Percentiles rank a stretch among this genome's conserved stretches.
Conservation (phyloP, 805 yeast genomes). For the Ogataea ganodermae region DNA sequence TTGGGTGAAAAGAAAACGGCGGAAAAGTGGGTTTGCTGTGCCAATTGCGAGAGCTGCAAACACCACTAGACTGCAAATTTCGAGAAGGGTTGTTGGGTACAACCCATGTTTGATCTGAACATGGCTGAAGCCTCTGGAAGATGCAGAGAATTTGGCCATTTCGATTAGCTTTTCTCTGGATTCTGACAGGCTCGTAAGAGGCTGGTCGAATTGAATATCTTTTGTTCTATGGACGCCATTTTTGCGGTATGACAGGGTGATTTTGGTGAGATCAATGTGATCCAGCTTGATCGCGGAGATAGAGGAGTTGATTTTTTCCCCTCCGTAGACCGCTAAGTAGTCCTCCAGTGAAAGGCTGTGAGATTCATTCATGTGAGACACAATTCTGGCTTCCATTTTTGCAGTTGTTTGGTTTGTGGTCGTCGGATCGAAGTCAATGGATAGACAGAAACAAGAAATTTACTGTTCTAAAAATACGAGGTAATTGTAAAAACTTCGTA, state of each 20-base stretch:
- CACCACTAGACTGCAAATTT: constrained; percentile 23
- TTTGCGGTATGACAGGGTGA: constrained; percentile 45
- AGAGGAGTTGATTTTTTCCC: constrained; percentile 42
- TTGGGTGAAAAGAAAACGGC: constrained; percentile 7
- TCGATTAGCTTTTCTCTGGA: constrained; percentile 56
- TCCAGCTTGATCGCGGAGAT: constrained; percentile 45
- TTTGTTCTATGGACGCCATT: constrained; percentile 37
- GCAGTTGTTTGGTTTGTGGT: no score
- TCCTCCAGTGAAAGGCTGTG: constrained; percentile 74
- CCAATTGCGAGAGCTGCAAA: constrained; percentile 7
- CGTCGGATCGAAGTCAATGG: no score
- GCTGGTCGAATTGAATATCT: constrained; percentile 54
- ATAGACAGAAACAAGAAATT: no score
- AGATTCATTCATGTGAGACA: constrained; percentile 79
- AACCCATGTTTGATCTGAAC: constrained; percentile 48
- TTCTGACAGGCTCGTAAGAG: constrained; percentile 44
- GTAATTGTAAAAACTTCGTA: neutral
- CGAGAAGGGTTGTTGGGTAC: constrained; percentile 38
- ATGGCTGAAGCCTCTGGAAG: constrained; percentile 59
- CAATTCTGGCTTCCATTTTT: constrained; percentile 46
- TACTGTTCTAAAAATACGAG: no score
- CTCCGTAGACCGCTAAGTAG: constrained; percentile 67
- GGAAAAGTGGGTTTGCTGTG: constrained; percentile 14
- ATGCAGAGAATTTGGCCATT: constrained; percentile 79
- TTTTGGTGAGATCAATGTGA: constrained; percentile 44